These are phyloP conservation scores for Mikania micrantha DNA, from an alignment of 129 eudicot genomes.

Conservation along the genomic window DNA sequence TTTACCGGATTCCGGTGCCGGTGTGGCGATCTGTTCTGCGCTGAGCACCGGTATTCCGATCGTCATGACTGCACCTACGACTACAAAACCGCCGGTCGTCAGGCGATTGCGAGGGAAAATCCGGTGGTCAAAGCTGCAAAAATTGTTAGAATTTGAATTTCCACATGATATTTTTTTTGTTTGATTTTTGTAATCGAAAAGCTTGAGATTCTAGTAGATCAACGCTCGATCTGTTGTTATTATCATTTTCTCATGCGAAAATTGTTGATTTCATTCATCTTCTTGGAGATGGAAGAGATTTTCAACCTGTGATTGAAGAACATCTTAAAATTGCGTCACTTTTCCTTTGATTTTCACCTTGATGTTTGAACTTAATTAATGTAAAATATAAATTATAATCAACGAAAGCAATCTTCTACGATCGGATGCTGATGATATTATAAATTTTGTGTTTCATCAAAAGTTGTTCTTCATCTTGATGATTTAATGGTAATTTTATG, in stretches of 20 bases:
- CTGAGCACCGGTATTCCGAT: constrained; percentile 68
- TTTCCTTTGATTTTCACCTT: background rate
- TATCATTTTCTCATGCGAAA: background rate
- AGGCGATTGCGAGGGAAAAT: constrained; percentile 74
- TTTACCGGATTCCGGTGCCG: constrained; percentile 79
- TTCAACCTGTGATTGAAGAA: no score
- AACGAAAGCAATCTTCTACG: constrained; percentile 7
- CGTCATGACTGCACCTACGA: constrained; percentile 79
- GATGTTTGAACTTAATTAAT: constrained; percentile 4
- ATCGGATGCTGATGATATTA: background rate
- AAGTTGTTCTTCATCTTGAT: no score
- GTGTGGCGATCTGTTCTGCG: constrained; percentile 76
- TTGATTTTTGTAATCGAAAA: background rate
- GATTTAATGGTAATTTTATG: no score
- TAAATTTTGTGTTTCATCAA: background rate
- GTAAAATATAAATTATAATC: constrained; percentile 16
- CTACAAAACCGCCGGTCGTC: constrained; percentile 61
- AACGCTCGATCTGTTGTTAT: background rate
- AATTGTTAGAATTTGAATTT: constrained; percentile 46
- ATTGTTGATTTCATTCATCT: background rate
- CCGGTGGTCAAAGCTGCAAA: constrained; percentile 87
- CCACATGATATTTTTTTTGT: background rate
- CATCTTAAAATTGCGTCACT: background rate
- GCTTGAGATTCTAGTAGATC: background rate
- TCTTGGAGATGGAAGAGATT: background rate